Evolutionary conservation across 2,329 filamentous ascomycete species (phyloP).

Genomic region (Aspergillus cejpii): DNA sequence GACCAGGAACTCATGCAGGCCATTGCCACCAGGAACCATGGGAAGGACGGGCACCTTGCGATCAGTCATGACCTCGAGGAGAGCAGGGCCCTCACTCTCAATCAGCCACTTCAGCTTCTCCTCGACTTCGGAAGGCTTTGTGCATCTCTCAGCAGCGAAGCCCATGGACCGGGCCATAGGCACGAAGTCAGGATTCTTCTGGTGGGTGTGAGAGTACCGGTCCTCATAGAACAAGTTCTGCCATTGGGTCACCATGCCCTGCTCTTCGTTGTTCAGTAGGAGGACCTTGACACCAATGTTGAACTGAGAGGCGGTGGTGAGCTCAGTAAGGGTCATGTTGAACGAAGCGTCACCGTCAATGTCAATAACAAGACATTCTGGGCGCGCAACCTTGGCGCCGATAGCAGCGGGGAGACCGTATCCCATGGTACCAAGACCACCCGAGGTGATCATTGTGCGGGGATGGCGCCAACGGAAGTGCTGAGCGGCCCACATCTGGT

Average conservation of each 20-base stretch:
- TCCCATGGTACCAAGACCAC: conserved; percentile 93
- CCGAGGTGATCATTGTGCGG: conserved; percentile 91
- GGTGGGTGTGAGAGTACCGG: conserved; percentile 84
- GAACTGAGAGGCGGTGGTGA: conserved; percentile 89
- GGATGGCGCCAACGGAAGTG: conserved; percentile 93
- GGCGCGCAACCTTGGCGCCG: conserved; percentile 79
- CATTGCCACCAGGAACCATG: conserved; percentile 87
- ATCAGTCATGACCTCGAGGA: conserved; percentile 88
- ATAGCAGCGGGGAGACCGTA: conserved; percentile 92
- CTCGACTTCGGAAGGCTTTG: conserved; percentile 68
- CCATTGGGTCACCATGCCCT: conserved; percentile 99
- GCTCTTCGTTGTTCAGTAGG: conserved; percentile 92
- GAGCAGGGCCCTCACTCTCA: conserved; percentile 78
- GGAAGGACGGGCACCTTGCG: conserved; percentile 76
- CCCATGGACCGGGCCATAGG: conserved; percentile 90
- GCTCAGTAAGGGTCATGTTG: conserved; percentile 95
- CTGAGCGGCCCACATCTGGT: conserved; percentile 98
- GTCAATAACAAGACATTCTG: conserved; percentile 81
- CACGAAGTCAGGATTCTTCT: conserved; percentile 92
- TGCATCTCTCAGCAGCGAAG: conserved; percentile 64
- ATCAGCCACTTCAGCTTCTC: conserved; percentile 83
- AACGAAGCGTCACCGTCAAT: conserved; percentile 99
- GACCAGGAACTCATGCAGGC: conserved; percentile 84
- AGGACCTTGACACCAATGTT: conserved; percentile 95
- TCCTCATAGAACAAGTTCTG: conserved; percentile 97